phyloP scores from a whole-genome alignment of 352 stramenopile genomes.

The Globisporangium irregulare region DNA sequence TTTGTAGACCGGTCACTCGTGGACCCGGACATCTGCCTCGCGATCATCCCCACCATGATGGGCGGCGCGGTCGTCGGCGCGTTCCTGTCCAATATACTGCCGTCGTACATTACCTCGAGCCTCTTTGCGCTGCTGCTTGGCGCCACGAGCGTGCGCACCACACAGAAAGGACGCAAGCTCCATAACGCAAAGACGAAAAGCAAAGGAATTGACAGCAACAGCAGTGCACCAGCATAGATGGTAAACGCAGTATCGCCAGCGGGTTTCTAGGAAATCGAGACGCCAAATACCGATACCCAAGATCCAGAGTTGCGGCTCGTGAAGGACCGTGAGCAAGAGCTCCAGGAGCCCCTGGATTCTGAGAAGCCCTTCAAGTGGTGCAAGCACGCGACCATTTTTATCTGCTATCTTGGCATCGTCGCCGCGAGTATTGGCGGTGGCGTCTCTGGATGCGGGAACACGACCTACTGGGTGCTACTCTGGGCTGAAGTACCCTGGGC shows the following conservation, averaged over 20 bases:
- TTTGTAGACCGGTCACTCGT: conserved; percentile 53
- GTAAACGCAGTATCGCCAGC: not conserved
- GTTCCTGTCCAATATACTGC: conserved; percentile 58
- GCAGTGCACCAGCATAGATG: conserved; percentile 14
- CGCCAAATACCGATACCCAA: not conserved
- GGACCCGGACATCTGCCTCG: conserved; percentile 47
- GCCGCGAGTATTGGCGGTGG: conserved; percentile 23
- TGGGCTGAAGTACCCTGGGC: conserved; percentile 45
- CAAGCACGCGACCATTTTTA: conserved; percentile 34
- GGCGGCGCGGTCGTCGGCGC: conserved; percentile 48
- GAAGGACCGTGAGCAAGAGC: conserved; percentile 11
- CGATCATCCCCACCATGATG: conserved; percentile 62
- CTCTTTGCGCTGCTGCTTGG: conserved; percentile 45
- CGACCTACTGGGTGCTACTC: conserved; percentile 30
- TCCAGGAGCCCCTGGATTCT: conserved; percentile 19
- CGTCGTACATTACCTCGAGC: conserved; percentile 51
- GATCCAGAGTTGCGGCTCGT: not conserved
- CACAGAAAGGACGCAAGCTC: conserved; percentile 25
- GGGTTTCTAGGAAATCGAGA: conserved; percentile 10
- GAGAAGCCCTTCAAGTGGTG: conserved; percentile 37
- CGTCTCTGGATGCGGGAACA: conserved; percentile 4
- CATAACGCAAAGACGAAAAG: conserved; percentile 28
- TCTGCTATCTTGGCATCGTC: conserved; percentile 40
- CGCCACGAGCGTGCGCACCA: conserved; percentile 27
- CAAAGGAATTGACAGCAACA: not conserved